Base-by-base conservation (phyloP, 805 yeast species). In the Monosporozyma siamensis region DNA sequence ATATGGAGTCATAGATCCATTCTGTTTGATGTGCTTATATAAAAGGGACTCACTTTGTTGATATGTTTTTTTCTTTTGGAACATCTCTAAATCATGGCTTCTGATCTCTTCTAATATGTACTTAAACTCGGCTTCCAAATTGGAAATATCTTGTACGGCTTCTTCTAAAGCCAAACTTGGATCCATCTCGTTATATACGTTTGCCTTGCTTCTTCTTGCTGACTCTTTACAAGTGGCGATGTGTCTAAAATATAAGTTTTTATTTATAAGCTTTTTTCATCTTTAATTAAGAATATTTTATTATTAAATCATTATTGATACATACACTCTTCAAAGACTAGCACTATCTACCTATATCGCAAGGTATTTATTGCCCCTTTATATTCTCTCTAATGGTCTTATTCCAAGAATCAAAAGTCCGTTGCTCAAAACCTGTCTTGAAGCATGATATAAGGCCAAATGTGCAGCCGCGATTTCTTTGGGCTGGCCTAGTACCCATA, bases 351-450 rank as follows among this genome's bases (percentile, higher is more conserved):
- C n/a, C n/a, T n/a, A n/a, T n/a, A n/a, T n/a, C n/a, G n/a, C n/a
- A n/a, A n/a, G n/a, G n/a, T n/a, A n/a, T n/a, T n/a, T n/a, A 11
- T 7, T 34, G 37, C 6, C 9, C 25, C 18, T n/a, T 67, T 72
- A 90, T 97, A 90, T 90, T 77, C 97, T 82, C 56, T 90, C 95
- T 48, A 92, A 97, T n/a, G 99, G 97, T 36, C 97, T 88, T 61
- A 92, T 74, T 44, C 97, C 96, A 58, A 92, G 70, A 58, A 92
- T 69, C 37, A 70, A 70, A 88, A 92, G 80, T 70, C 97, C 99
- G 59, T 88, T 89, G 67, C 71, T 71, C 53, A 92, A 71, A 10
- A 87, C 94, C 68, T 83, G 94, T 67, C 89, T 80, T 41, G 96
- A 95, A 49, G 95, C 72, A 41, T 82, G 72, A 65, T 89, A 92